Evolutionary conservation across 2,329 filamentous ascomycete genomes (phyloP).

Genomic region (Passalora sequoiae): DNA sequence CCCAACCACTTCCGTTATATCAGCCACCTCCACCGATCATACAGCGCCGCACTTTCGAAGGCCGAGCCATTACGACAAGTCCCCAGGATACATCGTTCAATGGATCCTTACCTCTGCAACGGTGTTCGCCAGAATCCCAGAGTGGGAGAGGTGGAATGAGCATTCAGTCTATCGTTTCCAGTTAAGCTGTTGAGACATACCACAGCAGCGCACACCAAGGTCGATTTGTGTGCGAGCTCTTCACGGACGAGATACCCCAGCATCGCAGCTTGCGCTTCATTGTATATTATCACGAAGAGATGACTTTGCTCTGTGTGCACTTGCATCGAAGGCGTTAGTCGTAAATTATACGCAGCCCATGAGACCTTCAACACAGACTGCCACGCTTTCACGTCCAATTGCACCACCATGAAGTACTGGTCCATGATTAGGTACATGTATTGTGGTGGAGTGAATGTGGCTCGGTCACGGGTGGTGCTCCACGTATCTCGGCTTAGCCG

Average conservation of each 20-base stretch:
- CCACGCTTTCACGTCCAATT: no score
- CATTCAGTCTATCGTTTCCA: slow-evolving; percentile 31
- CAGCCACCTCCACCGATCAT: slow-evolving; percentile 30
- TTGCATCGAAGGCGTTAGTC: no score
- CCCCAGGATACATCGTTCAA: slow-evolving; percentile 16
- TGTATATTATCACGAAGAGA: not conserved
- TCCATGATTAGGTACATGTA: no score
- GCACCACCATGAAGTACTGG: no score
- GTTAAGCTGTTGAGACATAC: slow-evolving; percentile 6
- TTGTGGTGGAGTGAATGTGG: not conserved
- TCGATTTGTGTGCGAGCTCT: not conserved
- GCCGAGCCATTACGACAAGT: slow-evolving; percentile 15
- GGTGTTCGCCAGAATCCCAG: slow-evolving; percentile 25
- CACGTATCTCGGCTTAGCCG: not conserved
- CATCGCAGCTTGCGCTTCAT: not conserved
- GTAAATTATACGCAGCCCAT: no score
- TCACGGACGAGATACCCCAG: not conserved
- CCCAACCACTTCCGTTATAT: slow-evolving; percentile 33
- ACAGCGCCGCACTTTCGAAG: slow-evolving; percentile 16
- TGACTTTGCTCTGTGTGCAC: not conserved
- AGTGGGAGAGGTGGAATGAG: slow-evolving; percentile 26
- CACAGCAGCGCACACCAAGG: not conserved
- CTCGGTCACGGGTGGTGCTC: not conserved
- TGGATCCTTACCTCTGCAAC: slow-evolving; percentile 9
- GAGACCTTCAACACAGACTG: no score